Conservation (phyloP, 208 protist species). For the Blechomonas ayalai region DNA sequence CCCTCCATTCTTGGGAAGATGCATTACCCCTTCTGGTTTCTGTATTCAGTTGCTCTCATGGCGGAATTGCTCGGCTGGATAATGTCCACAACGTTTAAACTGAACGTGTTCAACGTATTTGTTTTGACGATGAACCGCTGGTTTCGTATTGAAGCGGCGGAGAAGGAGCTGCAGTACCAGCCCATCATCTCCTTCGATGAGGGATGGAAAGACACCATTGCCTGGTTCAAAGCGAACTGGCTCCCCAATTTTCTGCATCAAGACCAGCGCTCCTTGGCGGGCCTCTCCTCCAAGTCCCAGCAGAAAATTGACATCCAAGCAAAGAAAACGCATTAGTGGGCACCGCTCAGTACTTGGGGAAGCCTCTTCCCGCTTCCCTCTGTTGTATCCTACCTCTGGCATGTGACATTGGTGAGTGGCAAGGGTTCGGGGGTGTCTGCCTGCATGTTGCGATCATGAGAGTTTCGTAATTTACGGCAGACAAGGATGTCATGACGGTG, state of each 20-base stretch:
- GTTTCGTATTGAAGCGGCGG: constrained; percentile 89
- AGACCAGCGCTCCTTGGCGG: constrained; percentile 52
- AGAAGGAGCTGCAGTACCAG: constrained; percentile 78
- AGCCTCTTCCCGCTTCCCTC: no score
- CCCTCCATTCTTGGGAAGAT: constrained; percentile 66
- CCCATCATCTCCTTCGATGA: constrained; percentile 86
- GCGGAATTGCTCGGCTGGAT: constrained; percentile 69
- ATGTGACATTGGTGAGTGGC: no score
- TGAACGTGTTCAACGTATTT: constrained; percentile 92
- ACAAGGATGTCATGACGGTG: no score
- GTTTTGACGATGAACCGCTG: constrained; percentile 94
- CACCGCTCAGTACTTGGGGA: no score
- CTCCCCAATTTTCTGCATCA: constrained; percentile 74
- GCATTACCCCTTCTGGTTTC: constrained; percentile 87
- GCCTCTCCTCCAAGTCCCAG: constrained; percentile 67
- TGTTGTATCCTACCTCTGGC: no score
- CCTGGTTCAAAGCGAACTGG: constrained; percentile 88
- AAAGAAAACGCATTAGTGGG: constrained; percentile 13
- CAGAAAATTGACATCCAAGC: constrained; percentile 90
- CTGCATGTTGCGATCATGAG: no score
- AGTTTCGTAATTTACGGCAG: no score
- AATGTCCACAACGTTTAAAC: constrained; percentile 79
- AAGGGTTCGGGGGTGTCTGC: no score
- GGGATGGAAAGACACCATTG: constrained; percentile 85
- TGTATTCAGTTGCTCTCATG: constrained; percentile 77